Evolutionary conservation across 163 green algal species (phyloP).

Genomic region (Chloromonas sp.): DNA sequence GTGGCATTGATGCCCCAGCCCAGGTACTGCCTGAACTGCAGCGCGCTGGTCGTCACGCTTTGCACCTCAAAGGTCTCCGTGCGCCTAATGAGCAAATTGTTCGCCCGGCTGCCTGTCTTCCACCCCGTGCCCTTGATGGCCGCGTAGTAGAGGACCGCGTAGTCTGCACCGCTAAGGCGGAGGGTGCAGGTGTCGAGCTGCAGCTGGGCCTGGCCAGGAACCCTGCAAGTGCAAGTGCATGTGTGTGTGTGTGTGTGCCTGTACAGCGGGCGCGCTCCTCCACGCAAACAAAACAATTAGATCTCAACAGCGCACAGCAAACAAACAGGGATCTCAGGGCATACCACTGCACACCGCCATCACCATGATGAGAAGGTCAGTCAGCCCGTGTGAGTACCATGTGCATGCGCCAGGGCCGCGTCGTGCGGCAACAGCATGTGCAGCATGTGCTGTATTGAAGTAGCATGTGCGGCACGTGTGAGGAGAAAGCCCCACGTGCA

Average conservation of each 20-base stretch:
- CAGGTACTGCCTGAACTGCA: slow-evolving; percentile 3
- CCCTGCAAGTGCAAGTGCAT: not conserved
- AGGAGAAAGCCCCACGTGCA: not conserved
- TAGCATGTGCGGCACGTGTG: not conserved
- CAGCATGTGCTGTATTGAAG: not conserved
- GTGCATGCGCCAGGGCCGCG: not conserved
- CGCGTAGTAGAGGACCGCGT: slow-evolving; percentile 2
- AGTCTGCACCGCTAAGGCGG: not conserved
- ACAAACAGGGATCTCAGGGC: not conserved
- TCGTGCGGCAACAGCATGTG: too few species aligned
- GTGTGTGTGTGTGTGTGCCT: not conserved
- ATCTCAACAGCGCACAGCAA: too few species aligned
- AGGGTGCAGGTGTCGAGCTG: not conserved
- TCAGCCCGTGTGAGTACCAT: not conserved
- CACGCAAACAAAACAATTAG: not conserved
- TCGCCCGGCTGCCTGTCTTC: not conserved
- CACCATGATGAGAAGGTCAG: not conserved
- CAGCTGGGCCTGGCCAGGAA: not conserved
- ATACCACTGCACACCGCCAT: not conserved
- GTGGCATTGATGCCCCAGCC: slow-evolving; percentile 9
- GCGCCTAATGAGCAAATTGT: slow-evolving; percentile 1
- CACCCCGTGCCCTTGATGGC: slow-evolving; percentile 1
- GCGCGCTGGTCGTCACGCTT: not conserved
- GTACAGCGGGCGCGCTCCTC: too few species aligned
- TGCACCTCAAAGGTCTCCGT: not conserved